phyloP scores from a whole-genome alignment of 768 basidiomycete species.

The Russula dissimulans region DNA sequence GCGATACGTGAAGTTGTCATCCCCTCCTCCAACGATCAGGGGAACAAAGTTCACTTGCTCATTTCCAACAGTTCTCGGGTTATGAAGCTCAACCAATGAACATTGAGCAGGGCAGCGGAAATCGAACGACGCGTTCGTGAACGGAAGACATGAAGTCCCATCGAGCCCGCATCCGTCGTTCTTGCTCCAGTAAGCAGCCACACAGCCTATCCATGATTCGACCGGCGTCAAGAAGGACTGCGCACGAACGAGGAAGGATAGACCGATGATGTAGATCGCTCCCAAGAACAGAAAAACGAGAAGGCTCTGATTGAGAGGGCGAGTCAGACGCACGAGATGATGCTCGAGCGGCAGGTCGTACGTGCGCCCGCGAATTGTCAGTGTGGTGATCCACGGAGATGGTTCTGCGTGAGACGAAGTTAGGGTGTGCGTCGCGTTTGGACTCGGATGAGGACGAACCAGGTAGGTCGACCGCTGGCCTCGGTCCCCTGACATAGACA shows the following conservation, averaged over 20 bases:
- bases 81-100: constrained; percentile 51
- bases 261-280: constrained; percentile 55
- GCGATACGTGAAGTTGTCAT: constrained; percentile 60
- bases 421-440: background rate
- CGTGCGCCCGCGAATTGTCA: constrained; percentile 21
- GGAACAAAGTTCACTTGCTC: constrained; percentile 58
- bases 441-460: constrained; percentile 27
- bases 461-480: constrained; percentile 44
- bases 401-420: constrained; percentile 33
- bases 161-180: constrained; percentile 69
- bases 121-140: constrained; percentile 49
- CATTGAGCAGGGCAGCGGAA: constrained; percentile 80
- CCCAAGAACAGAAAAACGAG: constrained; percentile 49
- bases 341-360: constrained; percentile 40
- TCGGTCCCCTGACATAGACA: constrained; percentile 48
- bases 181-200: constrained; percentile 58
- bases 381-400: constrained; percentile 44
- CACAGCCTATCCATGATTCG: constrained; percentile 56
- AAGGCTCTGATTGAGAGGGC: constrained; percentile 36
- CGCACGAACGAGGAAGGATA: constrained; percentile 63
- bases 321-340: constrained; percentile 40
- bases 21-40: constrained; percentile 81
- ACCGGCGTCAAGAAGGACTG: constrained; percentile 65
- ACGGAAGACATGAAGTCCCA: constrained; percentile 56
- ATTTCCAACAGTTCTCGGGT: constrained; percentile 65